A percentile compares a stretch with the other conserved stretches of the same genome.
Conservation (phyloP, 1,284 basidiomycete genomes). For the Phellopilus nigrolimitatus region DNA sequence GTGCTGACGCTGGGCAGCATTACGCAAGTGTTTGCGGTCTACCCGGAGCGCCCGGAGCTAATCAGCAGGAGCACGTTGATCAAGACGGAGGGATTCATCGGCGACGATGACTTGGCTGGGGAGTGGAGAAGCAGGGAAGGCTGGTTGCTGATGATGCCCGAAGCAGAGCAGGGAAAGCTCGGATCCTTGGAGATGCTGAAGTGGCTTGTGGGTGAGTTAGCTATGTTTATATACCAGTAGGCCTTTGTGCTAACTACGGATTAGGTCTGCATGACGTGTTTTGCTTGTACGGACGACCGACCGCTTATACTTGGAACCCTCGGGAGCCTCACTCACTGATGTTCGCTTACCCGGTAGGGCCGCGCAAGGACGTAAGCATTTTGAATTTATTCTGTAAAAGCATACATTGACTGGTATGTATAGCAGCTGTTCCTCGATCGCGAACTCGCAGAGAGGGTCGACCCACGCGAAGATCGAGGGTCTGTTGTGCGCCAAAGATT, state of each 20-base stretch:
- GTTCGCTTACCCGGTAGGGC: conserved; percentile 80
- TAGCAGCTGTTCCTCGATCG: conserved; percentile 87
- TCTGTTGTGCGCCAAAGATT: conserved; percentile 63
- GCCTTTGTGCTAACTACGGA: conserved; percentile 16
- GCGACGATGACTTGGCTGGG: conserved; percentile 68
- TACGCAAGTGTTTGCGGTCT: conserved; percentile 81
- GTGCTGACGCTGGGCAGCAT: conserved; percentile 53
- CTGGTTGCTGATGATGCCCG: conserved; percentile 87
- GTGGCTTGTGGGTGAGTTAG: conserved; percentile 79
- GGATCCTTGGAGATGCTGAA: conserved; percentile 82
- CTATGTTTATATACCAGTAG: conserved; percentile 22
- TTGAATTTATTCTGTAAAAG: neutral
- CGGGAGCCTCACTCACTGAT: conserved; percentile 70
- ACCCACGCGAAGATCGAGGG: conserved; percentile 76
- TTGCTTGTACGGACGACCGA: conserved; percentile 80
- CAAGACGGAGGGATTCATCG: conserved; percentile 81
- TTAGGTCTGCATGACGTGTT: conserved; percentile 84
- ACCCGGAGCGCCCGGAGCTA: conserved; percentile 90
- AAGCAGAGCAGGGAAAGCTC: conserved; percentile 47
- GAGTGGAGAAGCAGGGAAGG: conserved; percentile 63
- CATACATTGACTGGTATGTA: conserved; percentile 6
- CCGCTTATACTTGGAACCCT: conserved; percentile 83
- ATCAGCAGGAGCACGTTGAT: conserved; percentile 84
- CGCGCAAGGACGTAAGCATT: conserved; percentile 68
- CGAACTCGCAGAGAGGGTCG: conserved; percentile 74